These are phyloP conservation scores for Pluteus cervinus DNA, from an alignment of 768 basidiomycete species.

Conservation along the genomic window DNA sequence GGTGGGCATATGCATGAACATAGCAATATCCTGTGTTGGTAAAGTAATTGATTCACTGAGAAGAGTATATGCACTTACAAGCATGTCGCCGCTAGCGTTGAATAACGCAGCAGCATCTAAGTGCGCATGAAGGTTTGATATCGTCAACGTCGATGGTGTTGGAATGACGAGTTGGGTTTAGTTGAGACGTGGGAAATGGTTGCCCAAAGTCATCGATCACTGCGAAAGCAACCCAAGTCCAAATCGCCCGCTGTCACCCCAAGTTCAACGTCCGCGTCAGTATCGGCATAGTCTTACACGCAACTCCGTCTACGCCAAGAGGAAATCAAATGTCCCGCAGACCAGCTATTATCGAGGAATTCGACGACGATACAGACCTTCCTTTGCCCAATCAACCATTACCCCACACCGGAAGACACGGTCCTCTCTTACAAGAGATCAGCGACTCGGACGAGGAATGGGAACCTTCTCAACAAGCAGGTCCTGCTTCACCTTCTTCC, in stretches of 20 bases:
- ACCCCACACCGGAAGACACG: constrained; percentile 59
- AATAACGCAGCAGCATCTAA: constrained; percentile 26
- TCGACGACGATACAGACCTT: constrained; percentile 93
- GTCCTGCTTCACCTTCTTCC: constrained; percentile 49
- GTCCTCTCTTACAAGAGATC: constrained; percentile 79
- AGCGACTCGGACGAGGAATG: constrained; percentile 46
- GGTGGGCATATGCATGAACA: neutral
- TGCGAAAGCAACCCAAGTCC: neutral
- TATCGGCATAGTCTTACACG: too few relatives aligned
- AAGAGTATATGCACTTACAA: constrained; percentile 29
- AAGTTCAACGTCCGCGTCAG: neutral
- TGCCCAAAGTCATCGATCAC: neutral
- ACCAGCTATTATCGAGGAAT: constrained; percentile 68
- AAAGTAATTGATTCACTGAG: neutral
- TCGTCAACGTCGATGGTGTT: constrained; percentile 7
- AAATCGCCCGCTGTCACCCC: neutral
- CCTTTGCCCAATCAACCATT: constrained; percentile 67
- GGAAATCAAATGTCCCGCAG: constrained; percentile 56
- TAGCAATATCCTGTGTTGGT: too few relatives aligned
- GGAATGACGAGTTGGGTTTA: constrained; percentile 17
- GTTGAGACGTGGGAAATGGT: constrained; percentile 12
- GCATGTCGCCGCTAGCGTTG: constrained; percentile 25
- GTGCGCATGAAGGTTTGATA: constrained; percentile 27
- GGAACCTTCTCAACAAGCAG: constrained; percentile 36
- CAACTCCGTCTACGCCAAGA: neutral